phyloP scores from a whole-genome alignment of 192 early-diverging fungal genomes.

The Coemansia sp. region DNA sequence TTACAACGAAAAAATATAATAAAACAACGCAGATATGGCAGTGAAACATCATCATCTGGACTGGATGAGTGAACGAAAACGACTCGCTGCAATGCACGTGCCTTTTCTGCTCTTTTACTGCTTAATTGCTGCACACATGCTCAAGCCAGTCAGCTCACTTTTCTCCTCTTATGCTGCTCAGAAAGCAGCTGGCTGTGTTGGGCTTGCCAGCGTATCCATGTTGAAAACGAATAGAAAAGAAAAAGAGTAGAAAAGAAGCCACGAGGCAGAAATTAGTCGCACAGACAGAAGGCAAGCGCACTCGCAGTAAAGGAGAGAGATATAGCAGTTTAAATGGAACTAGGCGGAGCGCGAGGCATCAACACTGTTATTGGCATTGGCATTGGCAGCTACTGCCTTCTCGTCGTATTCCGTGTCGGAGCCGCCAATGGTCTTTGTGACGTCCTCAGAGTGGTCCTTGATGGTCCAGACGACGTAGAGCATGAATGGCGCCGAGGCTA shows the following conservation, averaged over 20 bases:
- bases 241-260: neutral
- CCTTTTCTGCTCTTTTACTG: too few relatives aligned
- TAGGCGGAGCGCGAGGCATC: neutral
- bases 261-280: neutral
- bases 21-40: too few relatives aligned
- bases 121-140: too few relatives aligned
- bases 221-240: neutral
- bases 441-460: constrained; percentile 50
- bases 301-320: neutral
- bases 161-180: neutral
- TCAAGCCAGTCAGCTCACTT: neutral
- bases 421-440: constrained; percentile 10
- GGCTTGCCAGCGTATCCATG: neutral
- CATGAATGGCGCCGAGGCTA: constrained; percentile 56
- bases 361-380: neutral
- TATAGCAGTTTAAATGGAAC: neutral
- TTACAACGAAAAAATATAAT: too few relatives aligned
- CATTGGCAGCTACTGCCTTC: constrained; percentile 15
- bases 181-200: neutral
- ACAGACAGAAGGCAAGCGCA: neutral
- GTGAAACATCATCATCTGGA: too few relatives aligned
- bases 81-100: too few relatives aligned
- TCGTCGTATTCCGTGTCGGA: constrained; percentile 21
- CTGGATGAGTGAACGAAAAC: too few relatives aligned
- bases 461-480: constrained; percentile 57